Percentiles rank a stretch among this genome's conserved stretches.
phyloP scores from a whole-genome alignment of 2,329 filamentous ascomycete species.

The Pyricularia sp. region DNA sequence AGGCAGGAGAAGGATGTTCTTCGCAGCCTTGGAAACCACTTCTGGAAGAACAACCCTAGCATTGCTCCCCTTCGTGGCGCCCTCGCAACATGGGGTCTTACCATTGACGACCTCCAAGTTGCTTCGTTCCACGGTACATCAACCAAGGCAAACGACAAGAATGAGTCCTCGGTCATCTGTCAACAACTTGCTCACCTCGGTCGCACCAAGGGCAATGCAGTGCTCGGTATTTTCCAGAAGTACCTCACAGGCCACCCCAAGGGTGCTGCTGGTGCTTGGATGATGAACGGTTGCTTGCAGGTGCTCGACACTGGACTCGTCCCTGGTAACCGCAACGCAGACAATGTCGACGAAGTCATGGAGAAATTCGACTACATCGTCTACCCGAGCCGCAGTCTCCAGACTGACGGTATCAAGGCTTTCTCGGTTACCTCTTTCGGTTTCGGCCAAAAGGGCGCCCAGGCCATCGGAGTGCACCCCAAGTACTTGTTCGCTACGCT shows the following conservation, averaged over 20 bases:
- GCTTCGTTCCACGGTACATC: slow-evolving; percentile 99
- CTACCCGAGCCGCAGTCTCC: slow-evolving; percentile 87
- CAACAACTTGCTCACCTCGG: slow-evolving; percentile 92
- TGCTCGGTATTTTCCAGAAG: slow-evolving; percentile 98
- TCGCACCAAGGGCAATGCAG: slow-evolving; percentile 88
- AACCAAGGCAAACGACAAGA: slow-evolving; percentile 98
- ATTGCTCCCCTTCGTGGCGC: slow-evolving; percentile 94
- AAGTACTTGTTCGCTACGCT: slow-evolving; percentile 93
- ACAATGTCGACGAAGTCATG: slow-evolving; percentile 93
- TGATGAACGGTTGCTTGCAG: slow-evolving; percentile 97
- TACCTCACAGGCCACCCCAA: slow-evolving; percentile 98
- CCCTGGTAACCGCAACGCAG: slow-evolving; percentile 92
- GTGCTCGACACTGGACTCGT: slow-evolving; percentile 89
- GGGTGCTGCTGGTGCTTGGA: slow-evolving; percentile 98
- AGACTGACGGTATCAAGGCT: slow-evolving; percentile 96
- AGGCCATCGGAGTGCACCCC: slow-evolving; percentile 92
- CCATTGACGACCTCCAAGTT: slow-evolving; percentile 86
- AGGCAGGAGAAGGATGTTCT: slow-evolving; percentile 90
- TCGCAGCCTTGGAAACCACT: slow-evolving; percentile 89
- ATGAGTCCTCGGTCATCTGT: slow-evolving; percentile 95
- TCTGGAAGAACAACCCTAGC: slow-evolving; percentile 91
- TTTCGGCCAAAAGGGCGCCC: slow-evolving; percentile 97
- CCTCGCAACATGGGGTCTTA: slow-evolving; percentile 94
- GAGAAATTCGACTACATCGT: slow-evolving; percentile 97
- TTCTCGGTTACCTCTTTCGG: slow-evolving; percentile 98